Evolutionary conservation across 352 stramenopile species (phyloP).

Genomic region (Pythium aphanidermatum): DNA sequence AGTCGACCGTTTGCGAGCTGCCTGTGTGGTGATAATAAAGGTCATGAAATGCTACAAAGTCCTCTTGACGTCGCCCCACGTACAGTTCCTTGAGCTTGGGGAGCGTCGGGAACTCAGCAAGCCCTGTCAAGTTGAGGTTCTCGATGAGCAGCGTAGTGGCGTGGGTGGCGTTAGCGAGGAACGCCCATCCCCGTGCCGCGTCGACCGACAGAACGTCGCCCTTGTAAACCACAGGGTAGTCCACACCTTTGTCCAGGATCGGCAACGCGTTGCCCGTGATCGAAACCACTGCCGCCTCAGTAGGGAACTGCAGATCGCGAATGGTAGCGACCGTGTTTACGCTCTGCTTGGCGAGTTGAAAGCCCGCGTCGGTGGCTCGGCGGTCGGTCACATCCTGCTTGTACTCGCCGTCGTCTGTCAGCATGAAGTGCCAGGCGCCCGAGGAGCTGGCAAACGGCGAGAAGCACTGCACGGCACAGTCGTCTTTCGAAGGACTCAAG

Average conservation of each 20-base stretch:
- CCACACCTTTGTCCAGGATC: conserved; percentile 27
- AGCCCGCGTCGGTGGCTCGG: conserved; percentile 11
- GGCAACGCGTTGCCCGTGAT: conserved; percentile 34
- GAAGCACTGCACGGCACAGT: conserved; percentile 36
- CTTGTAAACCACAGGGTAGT: conserved; percentile 21
- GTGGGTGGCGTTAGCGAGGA: conserved; percentile 21
- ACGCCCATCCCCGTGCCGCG: conserved; percentile 11
- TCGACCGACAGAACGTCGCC: conserved; percentile 19
- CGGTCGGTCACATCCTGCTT: conserved; percentile 21
- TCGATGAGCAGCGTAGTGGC: conserved; percentile 29
- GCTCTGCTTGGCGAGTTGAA: conserved; percentile 23
- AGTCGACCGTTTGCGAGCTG: conserved; percentile 14
- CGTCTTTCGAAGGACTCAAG: background rate
- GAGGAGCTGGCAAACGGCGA: conserved; percentile 19
- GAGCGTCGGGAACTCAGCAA: conserved; percentile 22
- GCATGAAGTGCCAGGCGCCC: conserved; percentile 26
- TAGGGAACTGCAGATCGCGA: conserved; percentile 25
- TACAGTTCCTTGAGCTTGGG: conserved; percentile 27
- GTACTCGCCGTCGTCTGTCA: conserved; percentile 26
- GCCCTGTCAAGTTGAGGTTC: conserved; percentile 29
- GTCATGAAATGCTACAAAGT: background rate
- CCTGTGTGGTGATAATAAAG: conserved; percentile 4
- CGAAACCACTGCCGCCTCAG: conserved; percentile 23
- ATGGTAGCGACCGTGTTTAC: conserved; percentile 16
- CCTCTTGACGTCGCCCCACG: background rate